phyloP scores from a whole-genome alignment of 2,329 filamentous ascomycete genomes.

The Penicillium decumbens region DNA sequence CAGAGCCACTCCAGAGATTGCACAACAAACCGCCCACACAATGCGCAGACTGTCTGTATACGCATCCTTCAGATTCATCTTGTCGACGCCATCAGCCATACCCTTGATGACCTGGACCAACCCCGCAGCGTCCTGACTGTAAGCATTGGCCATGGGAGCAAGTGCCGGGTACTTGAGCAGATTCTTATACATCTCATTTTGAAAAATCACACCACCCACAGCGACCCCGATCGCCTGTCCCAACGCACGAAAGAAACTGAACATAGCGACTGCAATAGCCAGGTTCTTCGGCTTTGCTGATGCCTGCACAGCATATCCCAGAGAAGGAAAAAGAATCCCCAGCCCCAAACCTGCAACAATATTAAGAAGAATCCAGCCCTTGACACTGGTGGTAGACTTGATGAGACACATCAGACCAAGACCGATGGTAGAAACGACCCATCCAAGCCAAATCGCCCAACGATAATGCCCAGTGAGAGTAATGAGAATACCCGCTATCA shows the following conservation, averaged over 20 bases:
- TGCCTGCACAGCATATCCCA: conserved; percentile 61
- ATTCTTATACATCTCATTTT: conserved; percentile 57
- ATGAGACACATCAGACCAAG: conserved; percentile 46
- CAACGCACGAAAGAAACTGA: conserved; percentile 61
- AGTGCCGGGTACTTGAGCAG: conserved; percentile 48
- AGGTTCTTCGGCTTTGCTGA: conserved; percentile 54
- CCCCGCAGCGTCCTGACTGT: conserved; percentile 55
- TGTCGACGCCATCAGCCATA: conserved; percentile 45
- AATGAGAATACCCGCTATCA: conserved; percentile 48
- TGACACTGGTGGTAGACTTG: conserved; percentile 45
- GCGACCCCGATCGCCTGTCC: conserved; percentile 64
- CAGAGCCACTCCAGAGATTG: conserved; percentile 49
- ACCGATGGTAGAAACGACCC: conserved; percentile 56
- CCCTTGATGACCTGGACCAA: conserved; percentile 56
- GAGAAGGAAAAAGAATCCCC: conserved; percentile 62
- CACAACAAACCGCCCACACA: conserved; percentile 55
- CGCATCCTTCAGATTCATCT: conserved; percentile 46
- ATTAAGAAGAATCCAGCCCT: conserved; percentile 58
- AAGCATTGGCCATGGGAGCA: conserved; percentile 46
- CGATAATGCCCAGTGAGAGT: conserved; percentile 57
- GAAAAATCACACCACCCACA: conserved; percentile 64
- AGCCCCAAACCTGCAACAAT: conserved; percentile 57
- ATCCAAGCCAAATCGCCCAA: conserved; percentile 59
- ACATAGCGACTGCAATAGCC: conserved; percentile 60
- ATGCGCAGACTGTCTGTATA: conserved; percentile 53